A percentile compares a stretch with the other conserved stretches of the same genome.
Evolutionary conservation across 2,329 filamentous ascomycete genomes (phyloP).

Genomic region (Penicillium sp.): DNA sequence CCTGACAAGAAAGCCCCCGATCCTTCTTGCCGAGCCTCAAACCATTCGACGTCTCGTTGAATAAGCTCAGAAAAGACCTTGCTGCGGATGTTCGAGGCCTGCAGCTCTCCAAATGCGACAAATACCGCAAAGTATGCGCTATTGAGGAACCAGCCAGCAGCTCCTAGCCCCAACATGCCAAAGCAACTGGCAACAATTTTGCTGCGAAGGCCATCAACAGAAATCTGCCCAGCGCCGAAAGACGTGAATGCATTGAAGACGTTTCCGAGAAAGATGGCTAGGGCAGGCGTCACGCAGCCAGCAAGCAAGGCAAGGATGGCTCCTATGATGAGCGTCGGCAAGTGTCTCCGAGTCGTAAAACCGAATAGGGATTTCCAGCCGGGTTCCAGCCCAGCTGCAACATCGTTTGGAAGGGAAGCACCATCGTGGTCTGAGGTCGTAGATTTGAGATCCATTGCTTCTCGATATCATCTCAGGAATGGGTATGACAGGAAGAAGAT

Average conservation of each 20-base stretch:
- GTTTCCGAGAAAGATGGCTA: slow-evolving; percentile 74
- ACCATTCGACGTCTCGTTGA: slow-evolving; percentile 80
- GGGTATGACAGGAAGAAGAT: not conserved
- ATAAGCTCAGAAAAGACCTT: slow-evolving; percentile 72
- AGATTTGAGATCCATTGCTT: slow-evolving; percentile 3
- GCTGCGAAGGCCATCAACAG: slow-evolving; percentile 58
- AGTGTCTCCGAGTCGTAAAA: slow-evolving; percentile 71
- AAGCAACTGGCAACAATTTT: slow-evolving; percentile 66
- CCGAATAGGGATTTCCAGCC: slow-evolving; percentile 68
- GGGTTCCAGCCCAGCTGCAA: slow-evolving; percentile 13
- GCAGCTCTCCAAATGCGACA: slow-evolving; percentile 79
- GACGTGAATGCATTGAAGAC: slow-evolving; percentile 74
- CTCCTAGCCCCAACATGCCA: slow-evolving; percentile 68
- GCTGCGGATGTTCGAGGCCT: slow-evolving; percentile 70
- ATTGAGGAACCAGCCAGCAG: slow-evolving; percentile 70
- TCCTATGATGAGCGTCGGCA: slow-evolving; percentile 60
- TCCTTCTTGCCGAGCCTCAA: slow-evolving; percentile 74
- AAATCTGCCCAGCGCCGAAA: slow-evolving; percentile 64
- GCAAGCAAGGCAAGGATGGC: slow-evolving; percentile 63
- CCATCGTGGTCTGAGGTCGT: not conserved
- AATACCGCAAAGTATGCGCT: slow-evolving; percentile 72
- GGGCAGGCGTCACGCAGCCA: slow-evolving; percentile 67
- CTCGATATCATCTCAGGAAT: not conserved
- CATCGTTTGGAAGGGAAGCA: not conserved
- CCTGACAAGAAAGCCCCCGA: slow-evolving; percentile 72